Evolutionary conservation across 768 basidiomycete species (phyloP), one percentile per base, ranked within the genome.

Genomic region (Brasilioporus rufonigricans): DNA sequence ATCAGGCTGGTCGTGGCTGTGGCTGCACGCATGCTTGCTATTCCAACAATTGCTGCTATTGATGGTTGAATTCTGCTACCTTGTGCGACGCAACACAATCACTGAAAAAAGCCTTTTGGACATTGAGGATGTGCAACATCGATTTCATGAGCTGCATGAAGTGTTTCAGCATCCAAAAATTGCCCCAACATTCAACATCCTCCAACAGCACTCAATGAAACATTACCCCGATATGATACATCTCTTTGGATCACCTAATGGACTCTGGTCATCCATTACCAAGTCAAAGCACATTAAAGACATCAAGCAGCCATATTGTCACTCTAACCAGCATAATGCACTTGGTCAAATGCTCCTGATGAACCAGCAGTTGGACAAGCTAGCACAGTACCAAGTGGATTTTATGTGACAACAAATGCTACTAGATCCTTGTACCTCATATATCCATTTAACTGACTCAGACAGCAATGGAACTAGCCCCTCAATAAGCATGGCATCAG

Each of bases 251-350:
- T 14, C 46, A n/a, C n/a, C n/a, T n/a, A n/a, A n/a, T n/a, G n/a
- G n/a, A n/a, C n/a, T n/a, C n/a, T n/a, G n/a, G n/a, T 44, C 43
- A 2, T 44, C 26, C 1, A 52, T 52, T 4, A 52, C 13, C 0
- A 47, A 49, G 21, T 43, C 40, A 13, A 44, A 49, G 18, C 53
- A 54, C 11, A 44, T 54, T 33, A 54, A 43, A 16, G 53, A 32
- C 2, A 21, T 54, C 3, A 54, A 54, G 12, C 1, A 49, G 11
- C 53, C 47, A 2, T 54, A 35, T 3, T 0, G 26, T 0, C n/a
- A 11, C 1, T 43, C 33, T 1, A 54, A 35, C 14, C n/a, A 12
- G 0, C 8, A 43, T 13, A 24, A 48, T 0, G 14, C 46, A 0
- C 32, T 53, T 2, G 8, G 53, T 0, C 52, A 53, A 13, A 47